Conservation (phyloP, 2,329 filamentous ascomycete species). For the Colletotrichum orbiculare region DNA sequence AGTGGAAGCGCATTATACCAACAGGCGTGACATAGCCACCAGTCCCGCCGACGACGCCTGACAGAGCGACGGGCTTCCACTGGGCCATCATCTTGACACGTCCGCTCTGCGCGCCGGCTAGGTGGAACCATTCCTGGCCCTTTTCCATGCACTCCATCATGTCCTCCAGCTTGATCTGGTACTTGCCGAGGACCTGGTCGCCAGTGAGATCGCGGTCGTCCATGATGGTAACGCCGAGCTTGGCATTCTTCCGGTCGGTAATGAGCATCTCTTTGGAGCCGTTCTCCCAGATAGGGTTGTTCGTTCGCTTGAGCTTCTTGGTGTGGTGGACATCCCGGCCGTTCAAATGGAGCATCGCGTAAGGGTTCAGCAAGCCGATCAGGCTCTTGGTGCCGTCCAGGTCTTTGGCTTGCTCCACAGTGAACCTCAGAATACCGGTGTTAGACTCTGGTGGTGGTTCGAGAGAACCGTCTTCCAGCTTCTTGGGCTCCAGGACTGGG, state of each 20-base stretch:
- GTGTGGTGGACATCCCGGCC: constrained; percentile 90
- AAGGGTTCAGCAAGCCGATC: constrained; percentile 91
- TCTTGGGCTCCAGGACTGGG: constrained; percentile 82
- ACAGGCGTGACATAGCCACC: constrained; percentile 94
- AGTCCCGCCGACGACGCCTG: constrained; percentile 79
- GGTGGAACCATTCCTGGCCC: constrained; percentile 95
- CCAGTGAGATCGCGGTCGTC: constrained; percentile 88
- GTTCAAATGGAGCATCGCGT: constrained; percentile 88
- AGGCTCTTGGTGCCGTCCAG: constrained; percentile 92
- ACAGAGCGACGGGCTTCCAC: constrained; percentile 94
- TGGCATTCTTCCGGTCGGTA: constrained; percentile 90
- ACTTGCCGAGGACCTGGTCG: constrained; percentile 88
- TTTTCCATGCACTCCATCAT: constrained; percentile 91
- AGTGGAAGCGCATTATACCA: constrained; percentile 94
- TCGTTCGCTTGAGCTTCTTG: constrained; percentile 94
- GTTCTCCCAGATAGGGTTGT: constrained; percentile 96
- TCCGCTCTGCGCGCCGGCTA: constrained; percentile 83
- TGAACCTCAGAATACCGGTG: constrained; percentile 94
- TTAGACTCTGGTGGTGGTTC: constrained; percentile 89
- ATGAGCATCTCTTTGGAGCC: constrained; percentile 94
- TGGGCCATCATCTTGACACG: constrained; percentile 91
- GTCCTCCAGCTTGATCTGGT: constrained; percentile 95
- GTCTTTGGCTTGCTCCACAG: constrained; percentile 95
- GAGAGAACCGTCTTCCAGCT: constrained; percentile 78
- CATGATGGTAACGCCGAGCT: constrained; percentile 92